Base-by-base conservation (phyloP, 1,284 basidiomycete species). In the Athelia sp. region DNA sequence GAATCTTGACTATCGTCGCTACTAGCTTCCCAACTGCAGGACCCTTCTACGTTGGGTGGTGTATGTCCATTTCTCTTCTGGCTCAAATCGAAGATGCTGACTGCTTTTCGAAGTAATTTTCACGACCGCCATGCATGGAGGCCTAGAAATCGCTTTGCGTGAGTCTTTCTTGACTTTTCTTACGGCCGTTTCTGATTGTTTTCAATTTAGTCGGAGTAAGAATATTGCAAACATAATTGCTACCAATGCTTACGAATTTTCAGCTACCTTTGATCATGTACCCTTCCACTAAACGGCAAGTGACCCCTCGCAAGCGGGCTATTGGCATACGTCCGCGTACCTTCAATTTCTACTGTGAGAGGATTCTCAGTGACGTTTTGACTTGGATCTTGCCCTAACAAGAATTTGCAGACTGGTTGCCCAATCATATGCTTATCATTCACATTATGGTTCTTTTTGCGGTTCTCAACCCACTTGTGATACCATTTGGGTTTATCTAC, bases 41-140 rank as follows among this genome's bases (percentile, higher is more conserved):
- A 0, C 91, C 92, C 0, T 96, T 94, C 62, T 92, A 90, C 64
- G 87, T 90, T 52, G 85, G 86, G 44, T 88, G 84, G 85, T 67
- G 84, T 87, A 60, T 68, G 83, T 75, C 3, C 36, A 47, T 40
- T 49, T n/a, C 22, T 46, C 21, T 42, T 2, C 23, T 24, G 48
- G 32, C 23, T 4, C n/a, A n/a, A n/a, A n/a, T n/a, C n/a, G n/a
- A 54, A 19, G 51, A 15, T 50, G 24, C 35, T 48, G 23, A 51
- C 51, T 54, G 4, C 57, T 48, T 24, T 63, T 43, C 26, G 26
- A 52, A 88, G 84, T 91, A 44, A 83, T 92, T 50, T 85, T 91
- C 57, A 87, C 84, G 46, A 84, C 80, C 26, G 87, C 81, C 44
- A 83, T 91, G 63, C 89, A 93, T 61, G 82, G 77, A 53, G 81